Evolutionary conservation across 2,329 filamentous ascomycete genomes (phyloP).

Genomic region (Alternaria solani): DNA sequence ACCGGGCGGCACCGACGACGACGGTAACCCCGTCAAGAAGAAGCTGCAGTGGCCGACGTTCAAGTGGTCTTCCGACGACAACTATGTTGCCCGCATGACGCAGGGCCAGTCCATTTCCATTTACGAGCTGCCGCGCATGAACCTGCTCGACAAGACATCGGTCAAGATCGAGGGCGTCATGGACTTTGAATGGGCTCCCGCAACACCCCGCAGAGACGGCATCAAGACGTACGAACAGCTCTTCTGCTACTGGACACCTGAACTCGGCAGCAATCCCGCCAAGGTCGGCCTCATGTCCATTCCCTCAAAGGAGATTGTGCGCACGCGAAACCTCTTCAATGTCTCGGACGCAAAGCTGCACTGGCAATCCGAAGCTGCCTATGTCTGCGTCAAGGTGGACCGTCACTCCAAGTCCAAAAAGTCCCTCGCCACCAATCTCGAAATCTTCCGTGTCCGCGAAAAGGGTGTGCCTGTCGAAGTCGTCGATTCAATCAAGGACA

Average conservation of each 20-base stretch:
- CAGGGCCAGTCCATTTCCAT: constrained; percentile 89
- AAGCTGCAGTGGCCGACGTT: constrained; percentile 98
- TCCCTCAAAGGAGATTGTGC: constrained; percentile 91
- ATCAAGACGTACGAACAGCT: constrained; percentile 94
- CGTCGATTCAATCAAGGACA: constrained; percentile 96
- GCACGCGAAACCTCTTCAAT: constrained; percentile 96
- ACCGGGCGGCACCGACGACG: constrained; percentile 68
- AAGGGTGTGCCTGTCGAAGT: constrained; percentile 99
- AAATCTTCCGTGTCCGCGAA: constrained; percentile 97
- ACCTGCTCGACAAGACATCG: constrained; percentile 85
- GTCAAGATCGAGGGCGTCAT: constrained; percentile 97
- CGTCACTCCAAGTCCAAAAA: constrained; percentile 99
- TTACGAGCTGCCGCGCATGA: constrained; percentile 90
- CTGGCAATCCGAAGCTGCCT: constrained; percentile 95
- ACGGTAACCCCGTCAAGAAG: constrained; percentile 76
- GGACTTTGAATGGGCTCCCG: constrained; percentile 98
- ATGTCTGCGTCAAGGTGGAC: constrained; percentile 98
- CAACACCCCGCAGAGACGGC: constrained; percentile 80
- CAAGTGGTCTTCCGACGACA: constrained; percentile 98
- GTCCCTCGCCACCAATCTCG: constrained; percentile 92
- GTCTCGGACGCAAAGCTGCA: constrained; percentile 97
- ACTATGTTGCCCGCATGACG: constrained; percentile 92
- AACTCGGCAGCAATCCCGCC: constrained; percentile 96
- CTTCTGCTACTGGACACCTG: constrained; percentile 98
- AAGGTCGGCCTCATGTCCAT: constrained; percentile 97